A percentile compares a stretch with the other conserved stretches of the same genome.
Conservation (phyloP, 495 filamentous ascomycete genomes). For the Aspergillus homomorphus region DNA sequence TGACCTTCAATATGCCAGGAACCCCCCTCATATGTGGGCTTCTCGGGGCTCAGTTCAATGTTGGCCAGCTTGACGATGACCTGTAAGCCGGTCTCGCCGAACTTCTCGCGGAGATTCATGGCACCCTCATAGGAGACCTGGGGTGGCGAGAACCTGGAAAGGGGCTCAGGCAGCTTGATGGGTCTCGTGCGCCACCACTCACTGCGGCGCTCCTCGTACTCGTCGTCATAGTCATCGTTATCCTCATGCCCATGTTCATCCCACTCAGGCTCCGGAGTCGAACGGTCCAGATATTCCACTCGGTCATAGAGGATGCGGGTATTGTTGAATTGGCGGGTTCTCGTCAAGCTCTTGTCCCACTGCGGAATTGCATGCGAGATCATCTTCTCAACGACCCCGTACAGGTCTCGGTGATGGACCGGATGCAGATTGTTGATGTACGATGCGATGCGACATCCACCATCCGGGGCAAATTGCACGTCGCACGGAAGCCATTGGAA, state of each 20-base stretch:
- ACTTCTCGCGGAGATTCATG: constrained; percentile 27
- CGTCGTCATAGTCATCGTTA: constrained; percentile 11
- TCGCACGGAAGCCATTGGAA: constrained; percentile 64
- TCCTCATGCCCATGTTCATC: constrained; percentile 16
- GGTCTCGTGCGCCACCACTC: constrained; percentile 15
- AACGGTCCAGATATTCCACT: constrained; percentile 15
- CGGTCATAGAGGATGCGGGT: constrained; percentile 18
- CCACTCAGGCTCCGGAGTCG: constrained; percentile 1
- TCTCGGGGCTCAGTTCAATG: constrained; percentile 57
- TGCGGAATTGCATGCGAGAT: constrained; percentile 48
- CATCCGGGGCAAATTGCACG: constrained; percentile 37
- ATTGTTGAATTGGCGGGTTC: constrained; percentile 6
- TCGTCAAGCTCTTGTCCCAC: constrained; percentile 46
- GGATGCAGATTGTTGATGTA: constrained; percentile 66
- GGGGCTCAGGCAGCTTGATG: constrained; percentile 36
- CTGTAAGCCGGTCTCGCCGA: constrained; percentile 36
- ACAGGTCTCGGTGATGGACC: constrained; percentile 41
- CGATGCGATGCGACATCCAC: constrained; percentile 29
- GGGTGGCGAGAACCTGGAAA: constrained; percentile 19
- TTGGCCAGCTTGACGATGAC: constrained; percentile 61
- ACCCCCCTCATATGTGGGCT: constrained; percentile 45
- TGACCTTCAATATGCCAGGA: constrained; percentile 56
- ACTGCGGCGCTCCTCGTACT: constrained; percentile 10
- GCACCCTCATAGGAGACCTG: not conserved
- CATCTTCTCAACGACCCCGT: constrained; percentile 49